Conservation (phyloP, 108 stramenopile genomes). For the Pelagomonas calceolata region DNA sequence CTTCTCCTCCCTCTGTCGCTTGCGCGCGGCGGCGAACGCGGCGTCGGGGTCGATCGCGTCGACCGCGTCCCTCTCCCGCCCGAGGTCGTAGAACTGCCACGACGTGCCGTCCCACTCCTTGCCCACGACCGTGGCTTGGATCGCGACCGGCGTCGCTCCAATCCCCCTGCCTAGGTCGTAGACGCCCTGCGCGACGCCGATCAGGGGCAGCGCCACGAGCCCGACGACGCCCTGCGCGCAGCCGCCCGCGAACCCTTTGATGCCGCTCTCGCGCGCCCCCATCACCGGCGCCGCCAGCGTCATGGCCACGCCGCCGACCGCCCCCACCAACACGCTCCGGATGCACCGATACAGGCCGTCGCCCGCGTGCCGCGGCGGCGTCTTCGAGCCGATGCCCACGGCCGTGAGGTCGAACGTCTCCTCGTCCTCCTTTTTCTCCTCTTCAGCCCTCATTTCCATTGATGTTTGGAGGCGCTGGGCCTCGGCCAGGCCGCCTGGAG, state of each 20-base stretch:
- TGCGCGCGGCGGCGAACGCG: constrained; percentile 16
- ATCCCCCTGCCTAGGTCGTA: constrained; percentile 64
- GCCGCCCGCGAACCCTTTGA: constrained; percentile 42
- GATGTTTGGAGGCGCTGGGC: too few relatives aligned
- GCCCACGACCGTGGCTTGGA: constrained; percentile 46
- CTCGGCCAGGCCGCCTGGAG: too few relatives aligned
- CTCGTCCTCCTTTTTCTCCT: too few relatives aligned
- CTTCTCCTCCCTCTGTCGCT: constrained; percentile 21
- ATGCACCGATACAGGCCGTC: neutral
- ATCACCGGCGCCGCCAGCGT: constrained; percentile 68
- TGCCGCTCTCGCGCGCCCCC: constrained; percentile 65
- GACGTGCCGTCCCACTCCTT: constrained; percentile 71
- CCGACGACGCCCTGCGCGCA: constrained; percentile 10
- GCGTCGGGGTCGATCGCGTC: constrained; percentile 36
- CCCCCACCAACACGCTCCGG: neutral
- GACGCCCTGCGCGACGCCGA: constrained; percentile 70
- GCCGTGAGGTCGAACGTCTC: too few relatives aligned
- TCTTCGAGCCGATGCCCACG: neutral
- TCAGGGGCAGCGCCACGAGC: constrained; percentile 64
- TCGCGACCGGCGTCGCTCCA: constrained; percentile 59
- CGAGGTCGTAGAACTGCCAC: constrained; percentile 60
- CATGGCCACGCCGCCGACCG: constrained; percentile 58
- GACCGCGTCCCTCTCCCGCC: constrained; percentile 50
- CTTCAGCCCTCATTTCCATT: too few relatives aligned
- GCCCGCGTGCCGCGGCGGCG: neutral